Conservation (phyloP, 306 rosid species). For the Cucurbita ficifolia region DNA sequence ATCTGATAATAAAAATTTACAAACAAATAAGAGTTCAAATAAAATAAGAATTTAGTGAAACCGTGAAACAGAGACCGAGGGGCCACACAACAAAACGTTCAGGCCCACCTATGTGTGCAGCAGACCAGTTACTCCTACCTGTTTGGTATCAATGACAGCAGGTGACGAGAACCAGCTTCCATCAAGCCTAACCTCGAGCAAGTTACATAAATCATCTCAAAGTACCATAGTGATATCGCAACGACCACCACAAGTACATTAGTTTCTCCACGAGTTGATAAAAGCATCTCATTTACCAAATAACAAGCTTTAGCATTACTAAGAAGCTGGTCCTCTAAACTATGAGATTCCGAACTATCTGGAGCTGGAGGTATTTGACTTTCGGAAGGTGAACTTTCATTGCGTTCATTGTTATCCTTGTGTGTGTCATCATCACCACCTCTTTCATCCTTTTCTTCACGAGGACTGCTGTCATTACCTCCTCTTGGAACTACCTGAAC, state of each 20-base stretch:
- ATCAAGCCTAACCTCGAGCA: neutral
- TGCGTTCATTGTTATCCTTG: conserved; percentile 26
- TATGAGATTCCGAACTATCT: conserved; percentile 52
- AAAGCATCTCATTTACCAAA: neutral
- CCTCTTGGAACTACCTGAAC: conserved; percentile 42
- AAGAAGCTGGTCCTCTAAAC: conserved; percentile 31
- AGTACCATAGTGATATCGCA: neutral
- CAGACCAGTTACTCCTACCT: neutral
- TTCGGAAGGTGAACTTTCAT: conserved; percentile 34
- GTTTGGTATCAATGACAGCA: neutral
- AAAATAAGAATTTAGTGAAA: neutral
- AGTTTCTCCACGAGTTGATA: neutral
- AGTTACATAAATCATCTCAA: neutral
- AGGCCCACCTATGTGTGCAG: neutral
- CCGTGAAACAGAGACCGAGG: neutral
- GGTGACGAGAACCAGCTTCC: neutral
- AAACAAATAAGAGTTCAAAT: neutral
- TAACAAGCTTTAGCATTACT: conserved; percentile 21
- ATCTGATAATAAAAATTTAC: neutral
- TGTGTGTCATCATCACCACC: conserved; percentile 40
- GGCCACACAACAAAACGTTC: neutral
- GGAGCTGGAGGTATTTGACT: conserved; percentile 35
- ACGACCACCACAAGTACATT: neutral
- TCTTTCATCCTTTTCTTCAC: conserved; percentile 33
- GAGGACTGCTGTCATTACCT: conserved; percentile 54